Base-by-base conservation (phyloP, 768 basidiomycete genomes). In the Podaxis rugospora region DNA sequence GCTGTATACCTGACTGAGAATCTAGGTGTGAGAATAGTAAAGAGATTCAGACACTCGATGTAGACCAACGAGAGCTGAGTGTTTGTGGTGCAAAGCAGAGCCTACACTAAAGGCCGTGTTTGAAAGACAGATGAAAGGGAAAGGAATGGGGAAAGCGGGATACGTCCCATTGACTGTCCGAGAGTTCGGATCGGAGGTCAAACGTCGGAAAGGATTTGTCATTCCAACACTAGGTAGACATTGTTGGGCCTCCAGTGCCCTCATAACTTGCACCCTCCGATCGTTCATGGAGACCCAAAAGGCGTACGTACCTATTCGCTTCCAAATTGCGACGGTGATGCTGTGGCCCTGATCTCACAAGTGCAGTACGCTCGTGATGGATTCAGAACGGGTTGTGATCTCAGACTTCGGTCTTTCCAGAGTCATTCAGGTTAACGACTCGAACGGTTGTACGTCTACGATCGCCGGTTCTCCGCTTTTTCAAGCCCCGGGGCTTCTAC, bases 231-330 rank as follows among this genome's bases (percentile, higher is more conserved):
- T n/a, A n/a, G n/a, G n/a, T n/a, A n/a, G 76, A 78, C 39, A 64
- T 75, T 16, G 77, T 76, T 5, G 62, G 79, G 76, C 21, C 61
- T 80, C 5, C 67, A 68, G 39, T 78, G 77, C 58, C 66, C 80
- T 21, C 79, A 80, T 54, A 66, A 67, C 5, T 68, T 72, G 62
- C 58, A 70, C 35, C 76, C 76, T 25, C 77, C 79, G 0, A 71
- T 80, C 14, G 63, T 75, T 11, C 78, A 80, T 18, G 78, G 79
- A 9, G 79, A 80, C 56, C 61, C 80, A 21, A 80, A 78, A 65
- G 73, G 74, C 32, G 79, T 80, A 55, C 63, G 76, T 62, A 5
- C 32, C 6, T 53, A 35, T 11, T 53, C 25, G 18, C 39, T 44
- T 28, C 25, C 16, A 27, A 28, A 6, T 14, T 21, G 1, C 1